Evolutionary conservation across 2,329 filamentous ascomycete genomes (phyloP), one percentile per base, ranked within the genome.

Genomic region (Colletotrichum sp.): DNA sequence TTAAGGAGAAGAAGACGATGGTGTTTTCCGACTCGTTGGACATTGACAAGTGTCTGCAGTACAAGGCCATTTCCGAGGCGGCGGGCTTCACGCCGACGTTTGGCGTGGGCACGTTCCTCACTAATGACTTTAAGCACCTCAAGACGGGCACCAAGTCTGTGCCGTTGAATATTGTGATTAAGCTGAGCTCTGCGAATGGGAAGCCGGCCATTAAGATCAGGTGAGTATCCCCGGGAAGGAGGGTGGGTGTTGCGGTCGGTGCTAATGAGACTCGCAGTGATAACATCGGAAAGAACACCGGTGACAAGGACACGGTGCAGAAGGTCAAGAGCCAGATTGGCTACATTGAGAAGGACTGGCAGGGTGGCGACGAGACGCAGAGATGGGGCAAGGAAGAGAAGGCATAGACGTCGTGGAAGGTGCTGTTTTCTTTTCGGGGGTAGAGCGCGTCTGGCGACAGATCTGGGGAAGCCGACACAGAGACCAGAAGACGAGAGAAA

Each of bases 121-220:
- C 97, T 6, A 98, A 99, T 81, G 97, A 99, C 84, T 99, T 97
- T 83, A 87, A 87, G n/a, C 91, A 94, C 78, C 87, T 90, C 76
- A 92, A 89, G 43, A 94, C 93, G 1, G 93, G 93, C 52, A 92
- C 92, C 79, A 98, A 98, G 85, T 98, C 96, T 1, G 92, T 93
- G 18, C 97, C 97, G 0, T 87, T 99, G 70, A 99, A 99, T 81
- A 99, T 99, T 80, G 97, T 99, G 79, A 98, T 99, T 86, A 99
- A 99, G 87, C 90, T 99, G 76, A 95, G 95, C 77, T 96, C 95
- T 12, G 97, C 96, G 0, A 91, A 89, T 16, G 96, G 96, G 8
- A 91, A 93, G 62, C 91, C 94, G 0, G 96, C 97, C 4, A 92
- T 99, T 82, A 99, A 99, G 88, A 95, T 99, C 79, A 98, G 86